A percentile compares a stretch with the other conserved stretches of the same genome.
These are phyloP conservation scores for Fusarium longipes DNA, from an alignment of 2,329 filamentous ascomycete genomes.

Conservation along the genomic window DNA sequence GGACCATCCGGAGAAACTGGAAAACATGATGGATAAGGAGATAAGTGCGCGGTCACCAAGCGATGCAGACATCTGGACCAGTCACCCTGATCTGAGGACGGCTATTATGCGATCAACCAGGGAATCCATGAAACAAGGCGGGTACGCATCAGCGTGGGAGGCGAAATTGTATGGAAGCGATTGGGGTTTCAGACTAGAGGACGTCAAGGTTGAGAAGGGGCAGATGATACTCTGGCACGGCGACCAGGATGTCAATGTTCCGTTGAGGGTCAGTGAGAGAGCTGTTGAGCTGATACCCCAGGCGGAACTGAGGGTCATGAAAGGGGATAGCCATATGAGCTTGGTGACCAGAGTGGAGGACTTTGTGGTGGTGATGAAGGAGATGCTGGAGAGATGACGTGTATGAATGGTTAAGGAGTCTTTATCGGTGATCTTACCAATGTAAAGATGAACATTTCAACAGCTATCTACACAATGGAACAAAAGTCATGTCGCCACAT, in stretches of 20 bases:
- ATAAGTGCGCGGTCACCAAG: conserved; percentile 1
- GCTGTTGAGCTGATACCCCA: conserved; percentile 10
- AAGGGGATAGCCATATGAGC: conserved; percentile 32
- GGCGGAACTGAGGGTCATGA: conserved; percentile 14
- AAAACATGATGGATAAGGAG: conserved; percentile 20
- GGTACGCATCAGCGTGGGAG: conserved; percentile 23
- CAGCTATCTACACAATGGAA: not conserved
- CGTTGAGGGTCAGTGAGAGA: conserved; percentile 12
- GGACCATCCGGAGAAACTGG: conserved; percentile 23
- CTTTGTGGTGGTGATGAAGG: conserved; percentile 5
- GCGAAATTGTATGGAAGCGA: conserved; percentile 19
- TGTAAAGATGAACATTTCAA: not conserved
- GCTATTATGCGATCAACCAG: conserved; percentile 5
- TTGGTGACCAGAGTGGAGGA: conserved; percentile 8
- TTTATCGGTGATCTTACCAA: not conserved
- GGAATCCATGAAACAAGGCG: conserved; percentile 19
- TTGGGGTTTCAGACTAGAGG: conserved; percentile 31
- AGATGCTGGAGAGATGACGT: conserved; percentile 1
- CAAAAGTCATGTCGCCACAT: not conserved
- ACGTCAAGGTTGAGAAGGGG: conserved; percentile 18
- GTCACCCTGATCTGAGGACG: not conserved
- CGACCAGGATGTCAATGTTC: conserved; percentile 22
- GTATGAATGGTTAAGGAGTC: not conserved
- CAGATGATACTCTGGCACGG: conserved; percentile 32
- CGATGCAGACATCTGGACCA: conserved; percentile 10